Evolutionary conservation across 192 early-diverging fungal genomes (phyloP), one percentile per base, ranked within the genome.

Genomic region (Lobosporangium transversale): DNA sequence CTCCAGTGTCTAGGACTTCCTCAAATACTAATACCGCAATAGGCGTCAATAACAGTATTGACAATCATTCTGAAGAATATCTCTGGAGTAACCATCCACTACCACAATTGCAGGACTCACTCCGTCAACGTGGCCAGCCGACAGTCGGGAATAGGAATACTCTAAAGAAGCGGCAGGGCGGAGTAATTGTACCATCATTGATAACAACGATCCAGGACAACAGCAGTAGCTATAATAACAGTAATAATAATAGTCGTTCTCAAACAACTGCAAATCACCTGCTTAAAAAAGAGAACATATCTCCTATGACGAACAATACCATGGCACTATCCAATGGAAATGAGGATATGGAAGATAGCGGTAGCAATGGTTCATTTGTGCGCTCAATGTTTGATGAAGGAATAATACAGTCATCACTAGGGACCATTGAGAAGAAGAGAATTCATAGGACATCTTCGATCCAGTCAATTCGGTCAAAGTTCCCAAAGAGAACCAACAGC

Each of bases 51-150:
- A n/a, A n/a, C n/a, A n/a, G n/a, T n/a, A n/a, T n/a, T n/a, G n/a
- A n/a, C n/a, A n/a, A n/a, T n/a, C n/a, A n/a, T n/a, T n/a, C n/a
- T n/a, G n/a, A n/a, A n/a, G n/a, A 40, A 23, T 65, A 65, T 29
- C 52, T 24, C 9, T 68, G 66, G 66, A 68, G 66, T 31, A 68
- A 53, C 45, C 60, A 68, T 40, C 60, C 66, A 36, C 27, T 62
- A 36, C 36, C 56, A 43, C 58, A 70, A 40, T 12, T 62, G 51
- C 35, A 50, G 15, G 58, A 70, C 18, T 58, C 62, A 15, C 51
- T 70, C 37, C 58, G 68, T 40, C 68, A 70, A 49, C 50, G 53
- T 23, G 68, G 58, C 15, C 68, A 61, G 27, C 58, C 62, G 3
- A 54, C 68, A 3, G 58, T 53, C 0, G 68, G 58, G 44, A 70